These are phyloP conservation scores for Parastagonospora nodorum DNA, from an alignment of 2,329 filamentous ascomycete species.

Conservation along the genomic window DNA sequence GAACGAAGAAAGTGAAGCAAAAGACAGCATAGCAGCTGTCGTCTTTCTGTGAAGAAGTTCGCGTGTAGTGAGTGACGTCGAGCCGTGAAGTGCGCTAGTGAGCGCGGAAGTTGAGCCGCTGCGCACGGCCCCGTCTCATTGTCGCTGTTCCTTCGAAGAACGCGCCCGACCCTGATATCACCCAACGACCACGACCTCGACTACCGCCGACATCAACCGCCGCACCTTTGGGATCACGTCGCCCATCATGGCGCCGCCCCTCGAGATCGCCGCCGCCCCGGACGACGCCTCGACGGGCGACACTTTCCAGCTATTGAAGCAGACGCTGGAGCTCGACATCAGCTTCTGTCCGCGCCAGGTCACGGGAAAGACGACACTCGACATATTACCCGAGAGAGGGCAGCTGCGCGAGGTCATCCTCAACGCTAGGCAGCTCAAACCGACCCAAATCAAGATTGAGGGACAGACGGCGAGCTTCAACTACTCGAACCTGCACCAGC, in stretches of 20 bases:
- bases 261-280: conserved; percentile 34
- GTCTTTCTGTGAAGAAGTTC: too few relatives aligned
- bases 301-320: conserved; percentile 70
- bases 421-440: conserved; percentile 66
- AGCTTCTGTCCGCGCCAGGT: conserved; percentile 79
- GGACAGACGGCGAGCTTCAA: conserved; percentile 46
- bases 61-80: neutral
- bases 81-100: neutral
- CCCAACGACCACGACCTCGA: conserved; percentile 3
- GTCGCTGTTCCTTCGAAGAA: conserved; percentile 4
- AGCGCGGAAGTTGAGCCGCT: neutral
- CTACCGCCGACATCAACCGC: conserved; percentile 1
- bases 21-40: too few relatives aligned
- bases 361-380: conserved; percentile 80
- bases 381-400: conserved; percentile 68
- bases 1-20: too few relatives aligned
- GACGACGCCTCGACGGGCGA: conserved; percentile 39
- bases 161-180: neutral
- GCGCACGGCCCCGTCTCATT: conserved; percentile 1
- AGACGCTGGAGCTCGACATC: conserved; percentile 87
- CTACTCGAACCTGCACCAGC: conserved; percentile 69
- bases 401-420: conserved; percentile 62
- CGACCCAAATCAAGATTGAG: conserved; percentile 57
- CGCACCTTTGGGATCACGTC: conserved; percentile 26
- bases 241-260: conserved; percentile 38